phyloP scores from a whole-genome alignment of 73 alveolate species.

The Blepharisma stoltei region DNA sequence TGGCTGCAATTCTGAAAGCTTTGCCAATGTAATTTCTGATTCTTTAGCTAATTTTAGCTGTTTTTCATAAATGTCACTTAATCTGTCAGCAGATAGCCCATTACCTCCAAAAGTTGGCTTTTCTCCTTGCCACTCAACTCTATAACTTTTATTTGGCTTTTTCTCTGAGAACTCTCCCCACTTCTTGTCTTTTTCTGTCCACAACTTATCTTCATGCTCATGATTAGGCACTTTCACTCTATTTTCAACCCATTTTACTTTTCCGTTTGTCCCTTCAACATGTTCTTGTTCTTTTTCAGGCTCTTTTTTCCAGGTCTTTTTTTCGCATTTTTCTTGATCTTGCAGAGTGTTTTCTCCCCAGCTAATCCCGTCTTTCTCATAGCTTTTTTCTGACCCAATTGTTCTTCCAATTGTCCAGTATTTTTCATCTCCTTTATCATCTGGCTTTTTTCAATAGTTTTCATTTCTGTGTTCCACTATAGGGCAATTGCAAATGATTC shows the following conservation, averaged over 20 bases:
- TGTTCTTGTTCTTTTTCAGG: too few relatives aligned
- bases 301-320: slow-evolving; percentile 11
- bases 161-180: slow-evolving; percentile 5
- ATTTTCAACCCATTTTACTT: too few relatives aligned
- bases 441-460: slow-evolving; percentile 1
- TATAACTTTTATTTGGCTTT: background rate
- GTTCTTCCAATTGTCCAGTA: slow-evolving; percentile 12
- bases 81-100: too few relatives aligned
- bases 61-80: too few relatives aligned
- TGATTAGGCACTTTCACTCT: too few relatives aligned
- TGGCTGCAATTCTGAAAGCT: too few relatives aligned
- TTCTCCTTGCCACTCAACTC: slow-evolving; percentile 21
- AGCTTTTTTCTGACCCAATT: background rate
- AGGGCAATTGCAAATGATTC: background rate
- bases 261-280: too few relatives aligned
- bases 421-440: background rate
- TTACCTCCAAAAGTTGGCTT: background rate
- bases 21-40: too few relatives aligned
- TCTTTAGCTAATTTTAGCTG: too few relatives aligned
- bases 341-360: background rate
- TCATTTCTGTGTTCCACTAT: background rate
- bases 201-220: too few relatives aligned
- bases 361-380: background rate
- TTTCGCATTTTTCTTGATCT: background rate
- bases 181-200: background rate